Base-by-base conservation (phyloP, 176 grass and related monocot species). In the Triticum timopheevii region DNA sequence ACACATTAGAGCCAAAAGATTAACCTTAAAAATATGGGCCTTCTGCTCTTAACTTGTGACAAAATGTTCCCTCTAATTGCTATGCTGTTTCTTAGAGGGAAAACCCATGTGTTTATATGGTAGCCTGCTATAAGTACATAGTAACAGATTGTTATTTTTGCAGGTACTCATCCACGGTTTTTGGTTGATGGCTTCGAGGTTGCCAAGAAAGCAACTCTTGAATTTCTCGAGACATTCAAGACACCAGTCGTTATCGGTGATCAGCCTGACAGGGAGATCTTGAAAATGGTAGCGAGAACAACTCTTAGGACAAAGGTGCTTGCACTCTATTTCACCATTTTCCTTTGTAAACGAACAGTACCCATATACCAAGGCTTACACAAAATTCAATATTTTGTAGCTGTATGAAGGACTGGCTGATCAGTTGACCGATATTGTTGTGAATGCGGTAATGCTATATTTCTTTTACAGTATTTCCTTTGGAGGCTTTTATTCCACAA, bases 171-270 rank as follows among this genome's bases (percentile, higher is more conserved):
- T 79, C 97, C 97, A 75, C 84, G 97, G 0, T 95, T 99, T 83
- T 72, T 99, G 75, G 97, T 99, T 82, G 97, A 99, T 80, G 97
- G 97, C 7, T 99, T 99, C 23, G 97, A 99, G 73, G 90, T 99
- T 94, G 92, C 88, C 42, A 99, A 99, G 85, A 91, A 78, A 84
- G 94, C 97, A 47, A 90, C 87, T 61, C 94, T 99, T 90, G 97
- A 99, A 65, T 99, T 99, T 91, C 94, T 99, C 0, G 97, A 96
- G 65, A 96, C 92, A 78, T 99, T 99, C 69, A 99, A 94, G 86
- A 94, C 87, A 38, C 54, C 87, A 69, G 90, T 96, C 42, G 80
- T 96, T 58, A 99, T 93, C 38, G 97, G 97, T 28, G 90, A 96
- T 30, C 78, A 90, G 22, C 97, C 97, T 12, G 94, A 99, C 71